phyloP scores from a whole-genome alignment of 306 rosid genomes.

The Fagus sylvatica region DNA sequence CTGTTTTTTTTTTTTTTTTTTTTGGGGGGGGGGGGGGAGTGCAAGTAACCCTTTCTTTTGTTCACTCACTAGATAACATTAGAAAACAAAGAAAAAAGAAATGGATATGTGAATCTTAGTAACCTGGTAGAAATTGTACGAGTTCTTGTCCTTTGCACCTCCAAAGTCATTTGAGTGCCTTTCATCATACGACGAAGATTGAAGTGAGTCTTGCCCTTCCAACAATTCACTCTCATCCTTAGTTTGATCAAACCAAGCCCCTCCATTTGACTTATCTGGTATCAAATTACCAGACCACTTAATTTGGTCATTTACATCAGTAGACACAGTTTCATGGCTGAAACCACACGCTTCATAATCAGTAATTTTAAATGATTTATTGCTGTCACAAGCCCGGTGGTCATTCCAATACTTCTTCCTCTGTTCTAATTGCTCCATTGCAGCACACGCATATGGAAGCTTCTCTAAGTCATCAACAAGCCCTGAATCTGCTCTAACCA shows the following conservation, averaged over 20 bases:
- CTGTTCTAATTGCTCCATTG: constrained; percentile 82
- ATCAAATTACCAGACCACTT: constrained; percentile 19
- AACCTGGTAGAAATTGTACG: constrained; percentile 90
- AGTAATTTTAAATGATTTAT: constrained; percentile 27
- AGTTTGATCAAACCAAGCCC: constrained; percentile 38
- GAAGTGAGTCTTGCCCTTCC: constrained; percentile 38
- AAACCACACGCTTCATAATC: constrained; percentile 38
- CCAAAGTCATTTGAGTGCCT: constrained; percentile 37
- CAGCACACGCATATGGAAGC: constrained; percentile 96
- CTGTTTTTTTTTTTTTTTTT: too few species aligned
- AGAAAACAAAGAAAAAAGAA: constrained; percentile 9
- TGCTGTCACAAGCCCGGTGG: constrained; percentile 40
- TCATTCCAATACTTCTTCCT: constrained; percentile 86
- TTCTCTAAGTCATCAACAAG: constrained; percentile 90
- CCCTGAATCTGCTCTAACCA: constrained; percentile 83
- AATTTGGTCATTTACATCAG: constrained; percentile 37
- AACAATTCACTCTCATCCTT: constrained; percentile 43
- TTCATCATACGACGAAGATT: constrained; percentile 59
- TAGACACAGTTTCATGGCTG: constrained; percentile 35
- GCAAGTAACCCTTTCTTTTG: not conserved
- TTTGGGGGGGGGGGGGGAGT: too few species aligned
- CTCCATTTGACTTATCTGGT: constrained; percentile 38
- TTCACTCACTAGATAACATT: constrained; percentile 2
- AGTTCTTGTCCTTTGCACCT: constrained; percentile 61
- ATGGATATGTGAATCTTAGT: constrained; percentile 16